These are phyloP conservation scores for Mortierella antarctica DNA, from an alignment of 192 early-diverging fungal species.

Conservation along the genomic window DNA sequence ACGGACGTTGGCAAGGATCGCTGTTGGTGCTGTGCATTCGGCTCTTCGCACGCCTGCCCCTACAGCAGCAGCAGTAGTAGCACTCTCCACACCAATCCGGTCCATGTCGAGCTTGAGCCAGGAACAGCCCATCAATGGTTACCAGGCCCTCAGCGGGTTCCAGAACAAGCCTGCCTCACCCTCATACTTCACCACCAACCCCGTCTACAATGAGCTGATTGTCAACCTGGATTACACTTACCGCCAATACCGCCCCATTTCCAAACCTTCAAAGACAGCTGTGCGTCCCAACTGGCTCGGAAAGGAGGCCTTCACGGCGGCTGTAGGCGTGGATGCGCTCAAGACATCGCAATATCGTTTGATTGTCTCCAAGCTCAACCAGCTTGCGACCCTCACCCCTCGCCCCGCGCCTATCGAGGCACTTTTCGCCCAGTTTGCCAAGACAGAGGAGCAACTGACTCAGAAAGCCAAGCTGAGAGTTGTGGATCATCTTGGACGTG, in stretches of 20 bases:
- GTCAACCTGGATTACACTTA: conserved; percentile 71
- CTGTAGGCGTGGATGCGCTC: conserved; percentile 57
- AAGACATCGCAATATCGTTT: conserved; percentile 65
- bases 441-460: conserved; percentile 44
- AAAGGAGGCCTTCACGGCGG: conserved; percentile 49
- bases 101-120: conserved; percentile 6
- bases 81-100: conserved; percentile 9
- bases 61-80: neutral
- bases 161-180: conserved; percentile 69
- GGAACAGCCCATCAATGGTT: conserved; percentile 20
- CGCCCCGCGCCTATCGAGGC: conserved; percentile 43
- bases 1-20: conserved; percentile 30
- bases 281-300: conserved; percentile 50
- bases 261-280: conserved; percentile 26
- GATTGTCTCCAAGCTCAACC: conserved; percentile 60
- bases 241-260: conserved; percentile 36
- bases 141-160: conserved; percentile 34
- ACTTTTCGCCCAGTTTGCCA: conserved; percentile 44
- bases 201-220: conserved; percentile 79
- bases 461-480: conserved; percentile 54
- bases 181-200: conserved; percentile 92
- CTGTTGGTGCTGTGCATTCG: conserved; percentile 15
- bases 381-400: conserved; percentile 53
- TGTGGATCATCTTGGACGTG: conserved; percentile 77
- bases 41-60: conserved; percentile 1